A percentile compares a stretch with the other conserved stretches of the same genome.
These are phyloP conservation scores for Teunomyces lycoperdinae DNA, from an alignment of 805 yeast genomes.

Conservation along the genomic window DNA sequence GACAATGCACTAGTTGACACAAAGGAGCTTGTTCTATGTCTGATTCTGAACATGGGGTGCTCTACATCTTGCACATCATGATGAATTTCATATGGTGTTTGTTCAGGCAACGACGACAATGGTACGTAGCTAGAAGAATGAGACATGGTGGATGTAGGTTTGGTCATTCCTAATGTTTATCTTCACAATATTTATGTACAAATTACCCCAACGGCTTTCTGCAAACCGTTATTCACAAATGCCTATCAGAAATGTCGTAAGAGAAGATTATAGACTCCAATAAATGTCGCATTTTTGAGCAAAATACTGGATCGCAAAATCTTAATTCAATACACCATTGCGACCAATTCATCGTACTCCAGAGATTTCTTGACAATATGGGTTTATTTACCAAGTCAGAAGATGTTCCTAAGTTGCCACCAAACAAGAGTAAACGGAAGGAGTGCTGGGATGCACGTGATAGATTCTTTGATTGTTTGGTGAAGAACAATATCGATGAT, in stretches of 20 bases:
- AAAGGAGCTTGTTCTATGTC: constrained; percentile 33
- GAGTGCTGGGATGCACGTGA: constrained; percentile 93
- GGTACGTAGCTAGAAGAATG: neutral
- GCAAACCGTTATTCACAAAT: neutral
- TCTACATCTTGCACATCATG: constrained; percentile 24
- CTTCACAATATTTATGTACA: neutral
- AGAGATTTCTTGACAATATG: constrained; percentile 29
- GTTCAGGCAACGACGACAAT: constrained; percentile 5
- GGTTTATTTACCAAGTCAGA: constrained; percentile 46
- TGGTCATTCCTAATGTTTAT: neutral
- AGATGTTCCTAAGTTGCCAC: constrained; percentile 39
- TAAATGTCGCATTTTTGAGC: neutral
- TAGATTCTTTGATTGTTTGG: constrained; percentile 69
- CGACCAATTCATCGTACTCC: neutral
- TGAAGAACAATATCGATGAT: constrained; percentile 61
- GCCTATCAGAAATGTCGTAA: neutral
- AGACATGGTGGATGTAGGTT: neutral
- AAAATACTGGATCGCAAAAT: neutral
- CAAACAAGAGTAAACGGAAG: constrained; percentile 65
- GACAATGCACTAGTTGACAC: constrained; percentile 14
- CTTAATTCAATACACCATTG: neutral
- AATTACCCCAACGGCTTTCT: neutral
- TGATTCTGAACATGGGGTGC: constrained; percentile 34
- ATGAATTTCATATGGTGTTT: constrained; percentile 15
- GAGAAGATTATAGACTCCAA: neutral